Base-by-base conservation (phyloP, 331 rosid species). In the Quercus lobata region DNA sequence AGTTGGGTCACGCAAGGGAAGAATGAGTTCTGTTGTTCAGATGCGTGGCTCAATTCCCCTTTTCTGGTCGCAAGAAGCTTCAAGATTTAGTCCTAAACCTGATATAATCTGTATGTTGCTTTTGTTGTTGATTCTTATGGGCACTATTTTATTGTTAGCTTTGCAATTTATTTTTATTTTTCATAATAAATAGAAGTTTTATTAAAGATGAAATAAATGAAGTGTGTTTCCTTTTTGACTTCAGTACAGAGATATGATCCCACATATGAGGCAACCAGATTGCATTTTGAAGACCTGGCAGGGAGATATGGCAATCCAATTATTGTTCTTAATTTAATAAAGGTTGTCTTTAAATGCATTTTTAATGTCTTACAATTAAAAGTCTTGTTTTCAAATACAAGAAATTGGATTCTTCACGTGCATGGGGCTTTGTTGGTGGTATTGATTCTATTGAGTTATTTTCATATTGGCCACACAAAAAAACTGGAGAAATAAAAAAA, bases 41-140 rank as follows among this genome's bases (percentile, higher is more conserved):
- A 89, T 95, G 97, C 98, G 99, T 14, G 99, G 99, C 56, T 95
- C 98, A 63, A 91, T 95, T 79, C 99, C 99, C 10, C 99, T 95
- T 71, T 95, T 95, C 78, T 95, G 98, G 98, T 95, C 99, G 69
- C 99, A 95, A 86, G 99, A 93, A 90, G 93, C 95, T 69, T 95
- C 98, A 27, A 90, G 89, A 88, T 90, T 93, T 77, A 93, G 97
- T 81, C 99, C 98, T 60, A 95, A 93, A 85, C 99, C 99, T 52
- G 98, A 95, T 85, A 93, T 95, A 55, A 88, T 95, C 69, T 88
- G 98, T 94, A 84, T 82, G 30, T 32, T 72, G 17, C 30, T 63
- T 65, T 30, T 55, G 34, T 46, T 79, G 69, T 69, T 75, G 57
- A 69, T 52, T 69, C 71, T 70, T 22, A 27, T 27, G 16, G 69